phyloP scores from a whole-genome alignment of 2,329 filamentous ascomycete genomes.

The Neophaeococcomyces aloes region DNA sequence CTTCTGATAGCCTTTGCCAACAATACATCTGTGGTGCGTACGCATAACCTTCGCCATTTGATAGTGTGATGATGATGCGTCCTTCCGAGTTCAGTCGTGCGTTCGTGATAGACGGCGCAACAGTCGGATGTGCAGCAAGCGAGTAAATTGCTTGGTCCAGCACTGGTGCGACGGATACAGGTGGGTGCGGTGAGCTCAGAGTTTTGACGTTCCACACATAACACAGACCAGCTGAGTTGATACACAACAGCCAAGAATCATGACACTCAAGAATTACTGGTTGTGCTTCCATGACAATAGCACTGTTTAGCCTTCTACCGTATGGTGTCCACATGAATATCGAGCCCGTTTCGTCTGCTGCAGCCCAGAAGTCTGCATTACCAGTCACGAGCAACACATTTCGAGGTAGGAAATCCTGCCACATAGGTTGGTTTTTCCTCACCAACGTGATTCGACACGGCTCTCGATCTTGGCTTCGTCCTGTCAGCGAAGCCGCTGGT shows the following conservation, averaged over 20 bases:
- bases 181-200: slow-evolving; percentile 75
- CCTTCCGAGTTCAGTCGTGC: slow-evolving; percentile 84
- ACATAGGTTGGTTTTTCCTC: slow-evolving; percentile 68
- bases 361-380: slow-evolving; percentile 83
- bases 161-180: slow-evolving; percentile 76
- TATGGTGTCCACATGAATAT: slow-evolving; percentile 88
- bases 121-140: slow-evolving; percentile 66
- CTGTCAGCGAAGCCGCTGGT: slow-evolving; percentile 47
- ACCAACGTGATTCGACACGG: slow-evolving; percentile 74
- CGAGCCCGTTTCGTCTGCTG: slow-evolving; percentile 83
- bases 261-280: slow-evolving; percentile 88
- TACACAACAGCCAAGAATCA: slow-evolving; percentile 78
- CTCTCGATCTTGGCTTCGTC: slow-evolving; percentile 57
- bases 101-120: slow-evolving; percentile 75
- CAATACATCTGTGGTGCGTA: slow-evolving; percentile 77
- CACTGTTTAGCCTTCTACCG: slow-evolving; percentile 72
- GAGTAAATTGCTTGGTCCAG: slow-evolving; percentile 76
- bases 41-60: slow-evolving; percentile 86
- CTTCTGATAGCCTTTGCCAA: slow-evolving; percentile 92
- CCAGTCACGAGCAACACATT: slow-evolving; percentile 84
- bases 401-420: slow-evolving; percentile 87
- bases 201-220: slow-evolving; percentile 89
- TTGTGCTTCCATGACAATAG: slow-evolving; percentile 79
- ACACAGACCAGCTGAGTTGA: slow-evolving; percentile 77
- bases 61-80: slow-evolving; percentile 76